Conservation (phyloP, 1,284 basidiomycete species). For the Leccinum fallax region DNA sequence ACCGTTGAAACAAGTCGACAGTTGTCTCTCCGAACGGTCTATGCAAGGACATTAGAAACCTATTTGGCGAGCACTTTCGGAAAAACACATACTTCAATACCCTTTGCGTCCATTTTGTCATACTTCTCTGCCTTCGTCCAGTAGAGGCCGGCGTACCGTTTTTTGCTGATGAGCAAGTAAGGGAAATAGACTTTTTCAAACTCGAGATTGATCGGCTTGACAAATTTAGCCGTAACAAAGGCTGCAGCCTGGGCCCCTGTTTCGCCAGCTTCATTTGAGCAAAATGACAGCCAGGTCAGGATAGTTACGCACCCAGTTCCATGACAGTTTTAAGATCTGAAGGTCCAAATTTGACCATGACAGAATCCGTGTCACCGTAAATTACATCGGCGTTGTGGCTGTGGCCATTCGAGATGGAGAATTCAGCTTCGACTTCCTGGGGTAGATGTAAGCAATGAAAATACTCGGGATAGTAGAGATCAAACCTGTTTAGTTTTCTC, state of each 20-base stretch:
- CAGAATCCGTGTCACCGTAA: constrained; percentile 97
- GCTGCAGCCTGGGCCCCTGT: constrained; percentile 92
- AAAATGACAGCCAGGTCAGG: background rate
- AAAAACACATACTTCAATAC: constrained; percentile 78
- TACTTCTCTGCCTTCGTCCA: constrained; percentile 94
- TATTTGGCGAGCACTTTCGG: background rate
- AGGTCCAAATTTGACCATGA: constrained; percentile 96
- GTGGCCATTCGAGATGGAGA: constrained; percentile 84
- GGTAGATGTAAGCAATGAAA: background rate
- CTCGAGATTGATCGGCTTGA: constrained; percentile 95
- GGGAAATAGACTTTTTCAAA: constrained; percentile 99
- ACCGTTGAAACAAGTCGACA: constrained; percentile 94
- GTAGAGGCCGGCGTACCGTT: constrained; percentile 94
- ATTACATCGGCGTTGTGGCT: constrained; percentile 88
- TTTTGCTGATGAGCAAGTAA: constrained; percentile 95
- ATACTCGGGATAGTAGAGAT: background rate
- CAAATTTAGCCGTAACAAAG: constrained; percentile 88
- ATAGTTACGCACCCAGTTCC: constrained; percentile 67
- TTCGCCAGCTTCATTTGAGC: constrained; percentile 1
- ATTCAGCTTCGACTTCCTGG: constrained; percentile 87
- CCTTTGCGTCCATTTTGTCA: constrained; percentile 99
- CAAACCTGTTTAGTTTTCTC: constrained; percentile 87
- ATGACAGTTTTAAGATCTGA: constrained; percentile 84
- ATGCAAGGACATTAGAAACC: constrained; percentile 5
- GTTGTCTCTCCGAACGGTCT: constrained; percentile 97